phyloP scores from a whole-genome alignment of 805 yeast genomes.

The Teunomyces barrocoloradensis region DNA sequence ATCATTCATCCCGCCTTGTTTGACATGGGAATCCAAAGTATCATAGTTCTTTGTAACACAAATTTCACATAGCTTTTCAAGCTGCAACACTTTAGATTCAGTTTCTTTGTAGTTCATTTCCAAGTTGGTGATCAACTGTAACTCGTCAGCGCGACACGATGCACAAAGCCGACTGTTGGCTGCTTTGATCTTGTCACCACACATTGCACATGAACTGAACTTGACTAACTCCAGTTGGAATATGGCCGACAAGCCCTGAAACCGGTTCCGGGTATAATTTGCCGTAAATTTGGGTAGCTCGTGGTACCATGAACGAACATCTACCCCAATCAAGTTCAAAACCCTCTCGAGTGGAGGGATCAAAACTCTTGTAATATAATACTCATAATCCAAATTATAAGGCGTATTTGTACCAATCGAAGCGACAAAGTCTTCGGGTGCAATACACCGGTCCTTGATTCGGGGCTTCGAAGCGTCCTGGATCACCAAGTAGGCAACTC shows the following conservation, averaged over 20 bases:
- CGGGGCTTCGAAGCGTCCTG: slow-evolving; percentile 53
- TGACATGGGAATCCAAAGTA: slow-evolving; percentile 10
- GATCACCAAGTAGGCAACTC: slow-evolving; percentile 83
- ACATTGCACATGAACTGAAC: slow-evolving; percentile 22
- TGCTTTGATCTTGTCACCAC: slow-evolving; percentile 18
- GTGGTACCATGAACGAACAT: slow-evolving; percentile 70
- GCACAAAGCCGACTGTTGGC: slow-evolving; percentile 1
- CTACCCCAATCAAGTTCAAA: slow-evolving; percentile 79
- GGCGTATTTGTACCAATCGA: slow-evolving; percentile 27
- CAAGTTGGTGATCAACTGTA: slow-evolving; percentile 31
- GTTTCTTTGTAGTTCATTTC: slow-evolving; percentile 16
- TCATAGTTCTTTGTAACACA: slow-evolving; percentile 21
- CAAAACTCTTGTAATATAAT: slow-evolving; percentile 78
- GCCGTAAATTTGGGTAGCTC: slow-evolving; percentile 52
- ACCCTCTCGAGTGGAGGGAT: slow-evolving; percentile 89
- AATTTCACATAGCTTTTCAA: slow-evolving; percentile 15
- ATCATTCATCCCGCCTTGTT: slow-evolving; percentile 8
- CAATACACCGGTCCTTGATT: slow-evolving; percentile 71
- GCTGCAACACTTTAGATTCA: slow-evolving; percentile 11
- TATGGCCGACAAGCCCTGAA: slow-evolving; percentile 1
- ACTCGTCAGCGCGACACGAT: slow-evolving; percentile 29
- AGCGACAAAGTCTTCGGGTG: slow-evolving; percentile 71
- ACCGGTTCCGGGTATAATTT: slow-evolving; percentile 5
- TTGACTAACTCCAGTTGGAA: slow-evolving; percentile 10
- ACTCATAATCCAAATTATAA: slow-evolving; percentile 69